Base-by-base conservation (phyloP, 2,329 filamentous ascomycete species). In the Cladorrhinum sp. region DNA sequence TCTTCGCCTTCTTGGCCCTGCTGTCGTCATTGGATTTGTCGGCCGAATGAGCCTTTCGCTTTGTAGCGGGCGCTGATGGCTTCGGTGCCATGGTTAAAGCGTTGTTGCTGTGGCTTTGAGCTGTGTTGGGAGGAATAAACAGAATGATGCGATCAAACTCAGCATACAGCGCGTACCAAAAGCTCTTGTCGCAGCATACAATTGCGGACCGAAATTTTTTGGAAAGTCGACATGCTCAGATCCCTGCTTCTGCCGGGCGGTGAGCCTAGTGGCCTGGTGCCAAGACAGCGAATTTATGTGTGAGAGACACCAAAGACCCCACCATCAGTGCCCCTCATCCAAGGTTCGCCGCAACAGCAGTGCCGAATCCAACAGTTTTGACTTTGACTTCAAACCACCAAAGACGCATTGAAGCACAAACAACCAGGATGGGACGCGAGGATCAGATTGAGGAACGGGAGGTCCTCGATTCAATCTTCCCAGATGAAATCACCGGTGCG, bases 381-480 rank as follows among this genome's bases (percentile, higher is more conserved):
- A 7, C 41, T 18, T 4, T 20, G 3, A 36, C 4, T 13, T 32
- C 3, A 22, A 29, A 3, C n/a, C 53, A 20, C 38, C 20, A 7
- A n/a, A n/a, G 9, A 29, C 23, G 10, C 29, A 49, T 2, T 20
- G 10, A 25, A 1, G 10, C 13, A 29, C 18, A 23, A 32, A 16
- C 36, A 27, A 50, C 25, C 51, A 78, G 64, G 7, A 88, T 89
- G 86, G 85, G 85, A 54, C 82, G 78, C 73, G 93, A 98, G 81
- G 95, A 99, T 63, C 95, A 99, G 76, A 79, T 88, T 66, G 95
- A 99, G 78, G 95, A 99, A 83, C 88, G 93, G 64, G 95, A 99
- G 76, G 93, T 99, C 69, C 91, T 99, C 73, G 92, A 96, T 72
- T 97, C 93, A 63, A 99, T 99, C 72, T 99, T 98, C 69, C 92